Base-by-base conservation (phyloP, 192 early-diverging fungal species). In the Coemansia furcata region DNA sequence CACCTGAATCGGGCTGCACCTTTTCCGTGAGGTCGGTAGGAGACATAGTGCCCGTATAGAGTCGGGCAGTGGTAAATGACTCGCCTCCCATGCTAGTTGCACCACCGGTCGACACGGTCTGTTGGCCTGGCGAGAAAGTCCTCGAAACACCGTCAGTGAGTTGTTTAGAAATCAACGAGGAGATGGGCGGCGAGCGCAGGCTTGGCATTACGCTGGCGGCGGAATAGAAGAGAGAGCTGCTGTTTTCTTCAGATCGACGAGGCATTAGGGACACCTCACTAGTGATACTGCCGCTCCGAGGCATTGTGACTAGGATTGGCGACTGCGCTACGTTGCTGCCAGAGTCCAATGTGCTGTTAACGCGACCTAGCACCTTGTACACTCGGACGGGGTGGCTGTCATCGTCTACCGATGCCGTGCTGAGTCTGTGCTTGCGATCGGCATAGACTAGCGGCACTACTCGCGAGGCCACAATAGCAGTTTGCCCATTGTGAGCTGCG, bases 201-300 rank as follows among this genome's bases (percentile, higher is more conserved):
- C 21, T 46, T 3, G 66, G 54, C 54, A 57, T 11, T 35, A n/a
- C 54, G 5, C 32, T 33, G 30, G 30, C 26, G 29, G 54, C n/a
- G 19, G 54, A 57, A 30, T 57, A 32, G 30, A 57, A 57, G 14
- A 32, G 15, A 23, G 57, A 36, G 58, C 21, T 55, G 36, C 21
- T n/a, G 44, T 54, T 67, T 14, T 68, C 67, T 10, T 65, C 63
- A 4, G 73, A 76, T 12, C 37, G 76, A 21, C 64, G 58, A 17
- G 37, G 54, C 54, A 33, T 14, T n/a, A 33, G 64, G 10, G 60
- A 14, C 10, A 15, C 36, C n/a, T 69, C 71, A 35, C 77, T 71
- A 39, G 74, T 58, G 33, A 74, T 67, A 67, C 77, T 80, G 35
- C 72, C 77, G 40, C 71, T 66, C 10, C 72, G 65, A 17, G 77